phyloP scores from a whole-genome alignment of 2,329 filamentous ascomycete genomes.

The Plectosphaerella plurivora region DNA sequence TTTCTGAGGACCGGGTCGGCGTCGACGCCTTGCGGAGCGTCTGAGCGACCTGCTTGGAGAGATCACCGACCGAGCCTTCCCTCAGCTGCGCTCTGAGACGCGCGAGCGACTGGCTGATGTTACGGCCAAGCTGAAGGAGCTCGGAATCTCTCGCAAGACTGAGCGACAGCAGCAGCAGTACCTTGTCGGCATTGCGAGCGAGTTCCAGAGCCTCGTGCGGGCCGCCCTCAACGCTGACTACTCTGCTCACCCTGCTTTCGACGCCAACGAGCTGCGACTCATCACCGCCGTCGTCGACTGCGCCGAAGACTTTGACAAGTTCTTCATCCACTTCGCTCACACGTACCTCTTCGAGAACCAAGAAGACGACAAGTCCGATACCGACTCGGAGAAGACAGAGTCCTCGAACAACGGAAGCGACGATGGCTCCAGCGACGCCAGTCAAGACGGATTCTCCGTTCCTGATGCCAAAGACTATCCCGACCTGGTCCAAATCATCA shows the following conservation, averaged over 20 bases:
- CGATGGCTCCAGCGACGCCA: too few species aligned
- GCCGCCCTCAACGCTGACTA: conserved; percentile 2
- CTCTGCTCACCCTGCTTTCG: neutral
- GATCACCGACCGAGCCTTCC: conserved; percentile 21
- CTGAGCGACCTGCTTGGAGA: conserved; percentile 19
- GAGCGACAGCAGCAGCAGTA: conserved; percentile 12
- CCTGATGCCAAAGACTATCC: neutral
- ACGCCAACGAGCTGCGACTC: neutral
- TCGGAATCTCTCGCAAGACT: neutral
- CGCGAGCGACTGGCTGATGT: conserved; percentile 2
- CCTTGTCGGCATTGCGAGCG: conserved; percentile 11
- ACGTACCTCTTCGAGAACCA: neutral
- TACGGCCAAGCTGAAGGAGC: neutral
- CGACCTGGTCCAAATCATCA: neutral
- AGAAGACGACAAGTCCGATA: too few species aligned
- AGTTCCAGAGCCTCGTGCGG: conserved; percentile 13
- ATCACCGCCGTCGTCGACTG: conserved; percentile 1
- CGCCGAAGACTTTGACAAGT: neutral
- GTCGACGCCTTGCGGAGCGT: conserved; percentile 15
- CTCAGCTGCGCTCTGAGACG: conserved; percentile 17
- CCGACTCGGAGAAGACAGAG: too few species aligned
- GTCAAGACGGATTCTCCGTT: neutral
- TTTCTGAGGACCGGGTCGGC: conserved; percentile 17
- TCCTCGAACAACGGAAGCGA: too few species aligned
- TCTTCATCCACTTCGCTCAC: too few species aligned